phyloP scores from a whole-genome alignment of 441 rosid species.

The Adansonia madagascariensis region DNA sequence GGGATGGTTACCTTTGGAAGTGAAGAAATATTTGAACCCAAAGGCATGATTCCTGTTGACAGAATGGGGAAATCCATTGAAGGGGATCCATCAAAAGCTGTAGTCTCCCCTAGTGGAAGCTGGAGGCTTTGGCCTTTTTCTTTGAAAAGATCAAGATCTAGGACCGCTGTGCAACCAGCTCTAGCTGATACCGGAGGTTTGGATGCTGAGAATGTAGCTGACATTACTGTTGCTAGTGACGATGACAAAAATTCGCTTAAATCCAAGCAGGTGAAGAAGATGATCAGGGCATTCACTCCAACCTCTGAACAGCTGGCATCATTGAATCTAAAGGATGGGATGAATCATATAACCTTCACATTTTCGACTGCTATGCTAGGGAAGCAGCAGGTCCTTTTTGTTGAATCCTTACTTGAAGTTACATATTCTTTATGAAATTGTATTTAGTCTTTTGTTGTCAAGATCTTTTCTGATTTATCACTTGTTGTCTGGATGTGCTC shows the following conservation, averaged over 20 bases:
- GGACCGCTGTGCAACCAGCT: slow-evolving; percentile 35
- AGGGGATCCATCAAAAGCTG: slow-evolving; percentile 46
- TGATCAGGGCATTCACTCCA: slow-evolving; percentile 61
- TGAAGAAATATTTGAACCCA: slow-evolving; percentile 49
- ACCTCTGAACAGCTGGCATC: slow-evolving; percentile 88
- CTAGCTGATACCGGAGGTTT: slow-evolving; percentile 34
- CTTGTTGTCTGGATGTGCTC: slow-evolving; percentile 11
- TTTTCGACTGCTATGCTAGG: slow-evolving; percentile 94
- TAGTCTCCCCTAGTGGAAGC: slow-evolving; percentile 51
- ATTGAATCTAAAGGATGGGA: slow-evolving; percentile 80
- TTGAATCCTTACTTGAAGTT: slow-evolving; percentile 22
- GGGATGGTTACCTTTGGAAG: slow-evolving; percentile 61
- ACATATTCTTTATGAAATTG: slow-evolving; percentile 5
- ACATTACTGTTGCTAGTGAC: slow-evolving; percentile 25
- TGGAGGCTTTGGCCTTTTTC: slow-evolving; percentile 96
- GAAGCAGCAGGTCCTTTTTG: slow-evolving; percentile 70
- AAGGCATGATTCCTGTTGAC: slow-evolving; percentile 68
- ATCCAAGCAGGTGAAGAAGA: slow-evolving; percentile 54
- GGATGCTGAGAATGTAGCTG: slow-evolving; percentile 43
- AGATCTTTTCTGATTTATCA: not conserved
- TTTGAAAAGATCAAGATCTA: slow-evolving; percentile 56
- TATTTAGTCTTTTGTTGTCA: slow-evolving; percentile 16
- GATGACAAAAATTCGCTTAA: slow-evolving; percentile 37
- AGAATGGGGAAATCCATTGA: slow-evolving; percentile 45
- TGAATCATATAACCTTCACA: slow-evolving; percentile 74